Percentiles rank a stretch among this genome's conserved stretches.
These are phyloP conservation scores for Candida quercuum DNA, from an alignment of 805 yeast species.

Conservation along the genomic window DNA sequence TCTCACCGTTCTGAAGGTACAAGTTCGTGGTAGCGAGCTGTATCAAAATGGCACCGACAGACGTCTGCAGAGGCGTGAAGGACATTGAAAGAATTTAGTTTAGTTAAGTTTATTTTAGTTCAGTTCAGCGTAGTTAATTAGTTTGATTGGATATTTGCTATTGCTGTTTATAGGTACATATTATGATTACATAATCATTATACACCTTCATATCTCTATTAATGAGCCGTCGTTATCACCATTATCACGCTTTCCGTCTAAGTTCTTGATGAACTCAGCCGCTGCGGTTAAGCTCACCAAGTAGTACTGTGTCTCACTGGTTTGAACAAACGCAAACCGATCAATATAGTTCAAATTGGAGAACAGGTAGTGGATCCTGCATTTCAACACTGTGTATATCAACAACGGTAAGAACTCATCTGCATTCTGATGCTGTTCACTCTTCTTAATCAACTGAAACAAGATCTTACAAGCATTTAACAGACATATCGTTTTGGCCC, in stretches of 20 bases:
- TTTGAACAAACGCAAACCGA: conserved; percentile 67
- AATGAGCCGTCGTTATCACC: no score
- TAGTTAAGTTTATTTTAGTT: no score
- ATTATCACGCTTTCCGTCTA: no score
- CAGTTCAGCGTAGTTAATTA: no score
- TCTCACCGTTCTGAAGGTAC: conserved; percentile 33
- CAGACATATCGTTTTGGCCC: conserved; percentile 90
- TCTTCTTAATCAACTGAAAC: conserved; percentile 75
- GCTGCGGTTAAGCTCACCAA: conserved; percentile 90
- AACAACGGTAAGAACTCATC: conserved; percentile 90
- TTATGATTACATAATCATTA: no score
- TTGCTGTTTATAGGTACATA: no score
- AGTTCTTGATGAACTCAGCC: conserved; percentile 64
- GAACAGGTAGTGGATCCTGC: conserved; percentile 57
- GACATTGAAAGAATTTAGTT: conserved; percentile 6
- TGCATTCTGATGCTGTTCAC: conserved; percentile 69
- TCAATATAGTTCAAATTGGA: conserved; percentile 85
- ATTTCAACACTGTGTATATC: conserved; percentile 70
- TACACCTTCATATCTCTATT: no score
- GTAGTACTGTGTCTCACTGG: conserved; percentile 90
- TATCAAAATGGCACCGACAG: conserved; percentile 41
- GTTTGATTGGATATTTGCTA: no score
- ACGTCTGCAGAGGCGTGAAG: conserved; percentile 39
- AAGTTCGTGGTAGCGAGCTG: conserved; percentile 41
- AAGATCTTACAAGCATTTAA: conserved; percentile 90